Conservation (phyloP, 306 rosid genomes). For the Rosa multiflora region DNA sequence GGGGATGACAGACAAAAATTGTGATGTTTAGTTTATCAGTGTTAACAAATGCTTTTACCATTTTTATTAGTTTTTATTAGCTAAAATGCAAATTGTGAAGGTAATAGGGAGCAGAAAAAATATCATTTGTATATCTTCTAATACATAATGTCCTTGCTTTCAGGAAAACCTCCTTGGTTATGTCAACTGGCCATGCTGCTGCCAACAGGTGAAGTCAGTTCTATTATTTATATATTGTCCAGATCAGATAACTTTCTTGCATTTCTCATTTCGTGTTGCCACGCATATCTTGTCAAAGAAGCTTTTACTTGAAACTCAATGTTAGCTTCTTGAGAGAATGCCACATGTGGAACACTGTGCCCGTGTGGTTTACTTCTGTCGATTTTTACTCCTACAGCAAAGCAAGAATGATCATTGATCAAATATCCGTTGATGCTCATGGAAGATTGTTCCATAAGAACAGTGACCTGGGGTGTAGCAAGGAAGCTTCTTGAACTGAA, state of each 20-base stretch:
- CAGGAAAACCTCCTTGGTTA: constrained; percentile 10
- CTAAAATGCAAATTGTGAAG: constrained; percentile 8
- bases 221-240: background rate
- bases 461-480: constrained; percentile 6
- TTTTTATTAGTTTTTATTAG: too few species aligned
- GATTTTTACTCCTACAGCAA: constrained; percentile 9
- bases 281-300: constrained; percentile 17
- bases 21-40: too few species aligned
- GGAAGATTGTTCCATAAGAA: constrained; percentile 4
- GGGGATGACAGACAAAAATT: too few species aligned
- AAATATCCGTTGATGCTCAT: constrained; percentile 18
- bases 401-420: constrained; percentile 14
- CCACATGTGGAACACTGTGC: constrained; percentile 17
- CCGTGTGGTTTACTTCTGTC: constrained; percentile 3
- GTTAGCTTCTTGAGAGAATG: constrained; percentile 10
- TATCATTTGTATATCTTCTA: background rate
- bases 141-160: background rate
- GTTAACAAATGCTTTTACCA: too few species aligned
- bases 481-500: background rate
- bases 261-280: constrained; percentile 4
- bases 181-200: constrained; percentile 8
- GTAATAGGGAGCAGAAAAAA: constrained; percentile 15
- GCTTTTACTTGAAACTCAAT: background rate
- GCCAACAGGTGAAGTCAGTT: background rate
- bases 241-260: constrained; percentile 14